These are phyloP conservation scores for Fusarium oligoseptatum DNA, from an alignment of 2,329 filamentous ascomycete genomes.

Conservation along the genomic window DNA sequence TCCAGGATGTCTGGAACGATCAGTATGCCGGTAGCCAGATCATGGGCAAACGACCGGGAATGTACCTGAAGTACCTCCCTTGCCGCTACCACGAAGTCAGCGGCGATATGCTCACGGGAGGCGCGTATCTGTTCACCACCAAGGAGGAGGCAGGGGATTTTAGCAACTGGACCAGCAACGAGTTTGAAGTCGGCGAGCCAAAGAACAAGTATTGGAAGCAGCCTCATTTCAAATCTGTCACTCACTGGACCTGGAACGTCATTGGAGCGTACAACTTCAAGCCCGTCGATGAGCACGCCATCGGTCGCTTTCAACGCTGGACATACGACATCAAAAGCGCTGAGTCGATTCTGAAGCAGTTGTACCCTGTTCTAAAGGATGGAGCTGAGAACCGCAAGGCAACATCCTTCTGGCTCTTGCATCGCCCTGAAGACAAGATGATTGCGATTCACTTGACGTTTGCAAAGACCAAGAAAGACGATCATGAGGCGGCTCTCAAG, in stretches of 20 bases:
- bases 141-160: conserved; percentile 23
- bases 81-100: conserved; percentile 33
- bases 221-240: conserved; percentile 30
- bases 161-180: conserved; percentile 37
- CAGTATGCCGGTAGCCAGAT: conserved; percentile 33
- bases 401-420: conserved; percentile 34
- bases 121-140: conserved; percentile 34
- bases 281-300: conserved; percentile 12
- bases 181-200: conserved; percentile 39
- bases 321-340: conserved; percentile 22
- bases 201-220: conserved; percentile 41
- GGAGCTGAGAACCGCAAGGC: conserved; percentile 30
- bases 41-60: conserved; percentile 33
- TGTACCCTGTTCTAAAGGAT: conserved; percentile 36
- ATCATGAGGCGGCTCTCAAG: conserved; percentile 4
- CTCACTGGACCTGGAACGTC: conserved; percentile 31
- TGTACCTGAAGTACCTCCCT: conserved; percentile 39
- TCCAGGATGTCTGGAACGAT: conserved; percentile 35
- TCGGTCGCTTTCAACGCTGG: conserved; percentile 41
- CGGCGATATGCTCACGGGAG: conserved; percentile 33
- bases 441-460: conserved; percentile 34
- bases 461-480: neutral
- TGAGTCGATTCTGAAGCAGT: conserved; percentile 26
- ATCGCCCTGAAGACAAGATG: conserved; percentile 29
- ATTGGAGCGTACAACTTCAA: conserved; percentile 38